Conservation (phyloP, 345 rosid species). For the Eucalyptus sideroxylon region DNA sequence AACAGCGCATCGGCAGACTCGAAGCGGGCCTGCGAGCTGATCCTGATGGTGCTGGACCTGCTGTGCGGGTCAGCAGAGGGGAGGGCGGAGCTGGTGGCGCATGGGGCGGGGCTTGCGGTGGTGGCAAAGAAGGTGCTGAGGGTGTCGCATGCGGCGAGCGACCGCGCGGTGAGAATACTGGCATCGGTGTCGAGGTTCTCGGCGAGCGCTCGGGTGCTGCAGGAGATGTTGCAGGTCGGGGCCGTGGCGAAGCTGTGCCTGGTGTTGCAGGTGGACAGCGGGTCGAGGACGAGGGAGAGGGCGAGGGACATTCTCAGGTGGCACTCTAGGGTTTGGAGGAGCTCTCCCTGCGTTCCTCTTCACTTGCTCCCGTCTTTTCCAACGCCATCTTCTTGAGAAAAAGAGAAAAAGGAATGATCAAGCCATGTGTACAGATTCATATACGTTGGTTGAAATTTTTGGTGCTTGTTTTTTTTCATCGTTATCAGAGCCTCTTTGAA, state of each 20-base stretch:
- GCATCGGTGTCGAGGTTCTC: conserved; percentile 31
- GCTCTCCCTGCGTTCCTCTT: conserved; percentile 30
- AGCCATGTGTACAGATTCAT: background rate
- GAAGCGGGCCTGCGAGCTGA: conserved; percentile 32
- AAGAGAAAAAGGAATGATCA: background rate
- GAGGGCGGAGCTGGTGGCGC: conserved; percentile 39
- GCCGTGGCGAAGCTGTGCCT: conserved; percentile 46
- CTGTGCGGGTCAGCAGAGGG: conserved; percentile 53
- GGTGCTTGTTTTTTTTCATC: background rate
- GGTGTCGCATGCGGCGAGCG: conserved; percentile 36
- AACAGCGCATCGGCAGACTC: background rate
- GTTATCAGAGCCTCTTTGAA: background rate
- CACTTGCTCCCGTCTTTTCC: conserved; percentile 35
- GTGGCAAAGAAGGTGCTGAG: conserved; percentile 56
- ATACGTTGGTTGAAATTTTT: background rate
- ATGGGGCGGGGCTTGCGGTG: conserved; percentile 45
- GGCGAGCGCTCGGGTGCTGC: conserved; percentile 25
- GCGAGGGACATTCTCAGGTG: conserved; percentile 33
- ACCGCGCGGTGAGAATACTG: conserved; percentile 40
- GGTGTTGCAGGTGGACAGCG: conserved; percentile 27
- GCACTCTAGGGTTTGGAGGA: conserved; percentile 50
- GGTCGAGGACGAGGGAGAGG: conserved; percentile 30
- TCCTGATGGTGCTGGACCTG: conserved; percentile 17
- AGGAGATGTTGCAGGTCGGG: conserved; percentile 54
- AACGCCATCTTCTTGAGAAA: conserved; percentile 3